A percentile compares a stretch with the other conserved stretches of the same genome.
Evolutionary conservation across 176 grass and related monocot species (phyloP).

Genomic region (Carex pumila): DNA sequence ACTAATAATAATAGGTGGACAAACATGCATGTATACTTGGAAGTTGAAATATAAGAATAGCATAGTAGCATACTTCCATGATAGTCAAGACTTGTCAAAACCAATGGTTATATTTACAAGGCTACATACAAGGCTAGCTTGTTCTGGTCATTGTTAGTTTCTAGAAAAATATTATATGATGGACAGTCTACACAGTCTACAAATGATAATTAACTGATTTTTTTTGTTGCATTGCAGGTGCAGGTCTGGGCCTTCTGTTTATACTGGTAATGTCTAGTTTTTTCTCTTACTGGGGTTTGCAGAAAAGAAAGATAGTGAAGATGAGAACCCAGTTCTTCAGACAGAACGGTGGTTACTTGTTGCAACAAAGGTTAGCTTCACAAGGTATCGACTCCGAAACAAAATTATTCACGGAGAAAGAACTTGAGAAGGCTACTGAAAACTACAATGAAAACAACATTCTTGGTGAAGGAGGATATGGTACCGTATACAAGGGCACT

Average conservation of each 20-base stretch:
- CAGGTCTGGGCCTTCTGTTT: neutral
- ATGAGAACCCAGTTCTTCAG: conserved; percentile 1
- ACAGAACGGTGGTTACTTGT: conserved; percentile 10
- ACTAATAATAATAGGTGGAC: no score
- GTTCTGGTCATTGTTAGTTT: no score
- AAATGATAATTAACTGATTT: neutral
- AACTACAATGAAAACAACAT: neutral
- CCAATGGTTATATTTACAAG: no score
- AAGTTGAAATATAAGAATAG: no score
- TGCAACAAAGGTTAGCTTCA: conserved; percentile 7
- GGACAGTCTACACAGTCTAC: neutral
- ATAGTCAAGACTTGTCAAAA: neutral
- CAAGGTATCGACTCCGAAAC: conserved; percentile 5
- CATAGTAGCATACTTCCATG: no score
- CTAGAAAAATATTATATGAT: neutral
- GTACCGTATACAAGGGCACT: conserved; percentile 12
- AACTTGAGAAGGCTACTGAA: conserved; percentile 10
- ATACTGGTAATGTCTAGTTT: neutral
- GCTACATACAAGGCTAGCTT: no score
- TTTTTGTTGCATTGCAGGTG: conserved; percentile 3
- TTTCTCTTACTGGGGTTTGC: neutral
- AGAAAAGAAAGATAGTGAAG: conserved; percentile 5
- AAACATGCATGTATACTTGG: no score
- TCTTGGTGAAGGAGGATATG: conserved; percentile 17
- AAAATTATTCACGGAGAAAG: conserved; percentile 3